Conservation (phyloP, 169 alveolate species). For the Plasmodium falciparum region DNA sequence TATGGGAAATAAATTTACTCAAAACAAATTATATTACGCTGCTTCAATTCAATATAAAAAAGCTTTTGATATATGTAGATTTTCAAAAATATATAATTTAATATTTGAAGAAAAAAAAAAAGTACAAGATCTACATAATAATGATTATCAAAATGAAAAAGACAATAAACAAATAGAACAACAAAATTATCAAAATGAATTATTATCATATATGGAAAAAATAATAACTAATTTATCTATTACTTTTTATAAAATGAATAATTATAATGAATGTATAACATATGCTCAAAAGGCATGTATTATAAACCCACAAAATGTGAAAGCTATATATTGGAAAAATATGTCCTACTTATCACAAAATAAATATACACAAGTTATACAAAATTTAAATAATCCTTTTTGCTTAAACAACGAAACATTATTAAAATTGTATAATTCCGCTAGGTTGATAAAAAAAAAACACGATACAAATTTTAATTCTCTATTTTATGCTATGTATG, state of each 20-base stretch:
- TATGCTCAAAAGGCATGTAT: constrained; percentile 57
- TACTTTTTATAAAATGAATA: constrained; percentile 45
- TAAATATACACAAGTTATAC: constrained; percentile 52
- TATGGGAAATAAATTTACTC: constrained; percentile 61
- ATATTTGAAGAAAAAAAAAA: constrained; percentile 74
- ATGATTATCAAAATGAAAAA: constrained; percentile 5
- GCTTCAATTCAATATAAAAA: constrained; percentile 72
- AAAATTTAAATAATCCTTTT: constrained; percentile 70
- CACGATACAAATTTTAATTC: constrained; percentile 67
- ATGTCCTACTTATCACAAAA: constrained; percentile 68
- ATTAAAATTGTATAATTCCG: constrained; percentile 50
- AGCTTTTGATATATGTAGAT: constrained; percentile 57
- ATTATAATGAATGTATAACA: constrained; percentile 55
- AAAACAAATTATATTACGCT: constrained; percentile 37
- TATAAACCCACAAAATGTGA: constrained; percentile 67
- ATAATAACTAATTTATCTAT: constrained; percentile 66
- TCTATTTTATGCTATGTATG: constrained; percentile 75
- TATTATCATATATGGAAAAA: constrained; percentile 17
- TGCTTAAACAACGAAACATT: constrained; percentile 52
- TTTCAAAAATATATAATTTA: constrained; percentile 58
- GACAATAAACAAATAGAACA: background rate
- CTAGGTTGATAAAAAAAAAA: constrained; percentile 58
- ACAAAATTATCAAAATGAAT: too few relatives aligned
- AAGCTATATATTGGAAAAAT: constrained; percentile 73
- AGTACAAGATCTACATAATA: background rate